These are phyloP conservation scores for Podospora comata DNA, from an alignment of 495 filamentous ascomycete species.

Conservation along the genomic window DNA sequence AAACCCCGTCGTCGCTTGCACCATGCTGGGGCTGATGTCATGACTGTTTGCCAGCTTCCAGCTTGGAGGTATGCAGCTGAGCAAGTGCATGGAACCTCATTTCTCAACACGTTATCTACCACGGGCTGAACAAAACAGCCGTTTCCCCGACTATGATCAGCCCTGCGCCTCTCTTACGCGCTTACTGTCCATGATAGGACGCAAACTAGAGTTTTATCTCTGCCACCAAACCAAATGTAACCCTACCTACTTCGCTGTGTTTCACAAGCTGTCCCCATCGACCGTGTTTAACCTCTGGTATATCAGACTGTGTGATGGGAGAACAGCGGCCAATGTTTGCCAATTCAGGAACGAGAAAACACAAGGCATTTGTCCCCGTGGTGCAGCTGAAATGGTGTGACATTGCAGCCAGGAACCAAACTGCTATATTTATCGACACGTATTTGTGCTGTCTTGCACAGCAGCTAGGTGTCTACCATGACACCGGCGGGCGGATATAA, in stretches of 20 bases:
- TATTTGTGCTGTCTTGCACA: background rate
- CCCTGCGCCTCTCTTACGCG: background rate
- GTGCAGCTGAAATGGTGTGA: background rate
- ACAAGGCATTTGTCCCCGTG: background rate
- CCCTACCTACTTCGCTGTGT: background rate
- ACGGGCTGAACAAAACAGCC: background rate
- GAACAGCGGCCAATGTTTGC: background rate
- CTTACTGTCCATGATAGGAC: background rate
- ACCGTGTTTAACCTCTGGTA: background rate
- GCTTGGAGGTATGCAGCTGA: background rate
- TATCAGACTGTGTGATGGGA: background rate
- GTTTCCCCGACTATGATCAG: background rate
- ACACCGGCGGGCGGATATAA: background rate
- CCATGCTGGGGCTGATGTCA: background rate
- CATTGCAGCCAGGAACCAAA: background rate
- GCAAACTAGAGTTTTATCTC: background rate
- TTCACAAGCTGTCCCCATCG: background rate
- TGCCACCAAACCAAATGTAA: background rate
- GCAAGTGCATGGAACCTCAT: background rate
- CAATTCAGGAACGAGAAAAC: background rate
- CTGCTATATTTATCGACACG: background rate
- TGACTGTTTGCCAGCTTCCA: background rate
- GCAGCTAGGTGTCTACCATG: background rate
- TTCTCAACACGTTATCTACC: background rate
- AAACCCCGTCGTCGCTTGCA: background rate